A percentile compares a stretch with the other conserved stretches of the same genome.
Evolutionary conservation across 495 filamentous ascomycete genomes (phyloP).

Genomic region (Massariosphaeria phaeospora): DNA sequence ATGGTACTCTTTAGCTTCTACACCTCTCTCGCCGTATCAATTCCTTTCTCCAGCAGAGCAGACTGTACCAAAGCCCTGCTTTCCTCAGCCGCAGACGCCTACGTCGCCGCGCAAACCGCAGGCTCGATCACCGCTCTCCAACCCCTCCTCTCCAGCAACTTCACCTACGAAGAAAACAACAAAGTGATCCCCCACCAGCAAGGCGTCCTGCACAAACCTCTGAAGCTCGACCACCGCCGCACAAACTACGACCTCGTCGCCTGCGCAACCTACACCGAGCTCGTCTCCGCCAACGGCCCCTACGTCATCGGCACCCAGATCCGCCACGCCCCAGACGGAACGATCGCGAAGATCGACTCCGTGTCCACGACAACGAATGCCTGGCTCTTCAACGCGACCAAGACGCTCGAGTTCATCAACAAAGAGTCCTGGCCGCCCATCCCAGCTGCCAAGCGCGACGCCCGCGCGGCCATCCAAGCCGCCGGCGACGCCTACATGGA

Average conservation of each 20-base stretch:
- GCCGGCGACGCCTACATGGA: slow-evolving; percentile 49
- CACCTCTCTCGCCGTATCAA: neutral
- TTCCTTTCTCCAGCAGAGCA: neutral
- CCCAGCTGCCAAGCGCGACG: slow-evolving; percentile 43
- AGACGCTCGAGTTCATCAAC: slow-evolving; percentile 45
- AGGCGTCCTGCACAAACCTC: slow-evolving; percentile 11
- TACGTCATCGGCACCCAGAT: slow-evolving; percentile 25
- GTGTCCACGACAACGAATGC: slow-evolving; percentile 44
- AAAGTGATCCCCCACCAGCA: neutral
- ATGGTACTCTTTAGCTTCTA: neutral
- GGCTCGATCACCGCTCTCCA: slow-evolving; percentile 4
- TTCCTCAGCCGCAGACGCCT: slow-evolving; percentile 3
- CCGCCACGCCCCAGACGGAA: slow-evolving; percentile 40
- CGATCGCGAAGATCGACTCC: slow-evolving; percentile 37
- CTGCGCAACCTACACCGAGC: slow-evolving; percentile 30
- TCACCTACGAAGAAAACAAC: slow-evolving; percentile 23
- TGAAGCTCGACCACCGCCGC: slow-evolving; percentile 24
- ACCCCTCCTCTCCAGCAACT: slow-evolving; percentile 1
- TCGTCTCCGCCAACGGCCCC: neutral
- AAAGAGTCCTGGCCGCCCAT: slow-evolving; percentile 46
- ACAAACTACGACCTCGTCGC: slow-evolving; percentile 20
- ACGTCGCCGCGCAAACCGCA: slow-evolving; percentile 17
- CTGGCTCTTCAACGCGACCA: slow-evolving; percentile 51
- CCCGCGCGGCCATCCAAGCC: slow-evolving; percentile 45
- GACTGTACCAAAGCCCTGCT: slow-evolving; percentile 6